Conservation (phyloP, 768 basidiomycete genomes). For the Russula foetens region DNA sequence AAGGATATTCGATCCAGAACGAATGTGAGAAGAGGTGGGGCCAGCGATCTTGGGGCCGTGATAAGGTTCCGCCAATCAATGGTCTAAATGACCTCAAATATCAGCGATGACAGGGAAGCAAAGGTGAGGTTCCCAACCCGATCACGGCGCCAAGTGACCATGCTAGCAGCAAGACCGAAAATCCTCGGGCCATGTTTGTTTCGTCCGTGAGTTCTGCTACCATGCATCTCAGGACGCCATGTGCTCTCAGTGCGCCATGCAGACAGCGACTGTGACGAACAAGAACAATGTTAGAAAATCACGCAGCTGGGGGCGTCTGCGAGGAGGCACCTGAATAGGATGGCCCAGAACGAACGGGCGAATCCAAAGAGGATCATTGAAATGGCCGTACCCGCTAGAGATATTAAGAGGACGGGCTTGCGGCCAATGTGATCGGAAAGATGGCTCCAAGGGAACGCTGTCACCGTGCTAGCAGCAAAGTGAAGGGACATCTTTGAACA, state of each 20-base stretch:
- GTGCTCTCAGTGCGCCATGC: constrained; percentile 31
- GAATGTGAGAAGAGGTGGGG: too few species aligned
- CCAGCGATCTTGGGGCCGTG: too few species aligned
- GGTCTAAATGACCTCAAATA: too few species aligned
- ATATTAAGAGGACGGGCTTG: constrained; percentile 20
- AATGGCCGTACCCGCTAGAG: constrained; percentile 27
- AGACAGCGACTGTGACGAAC: constrained; percentile 9
- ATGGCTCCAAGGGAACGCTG: constrained; percentile 38
- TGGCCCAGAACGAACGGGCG: constrained; percentile 27
- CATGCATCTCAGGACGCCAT: constrained; percentile 25
- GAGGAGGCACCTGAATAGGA: constrained; percentile 5
- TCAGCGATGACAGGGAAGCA: too few species aligned
- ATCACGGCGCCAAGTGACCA: neutral
- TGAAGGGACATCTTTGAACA: constrained; percentile 36
- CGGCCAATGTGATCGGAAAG: constrained; percentile 41
- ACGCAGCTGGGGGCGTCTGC: too few species aligned
- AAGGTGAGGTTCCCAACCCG: neutral
- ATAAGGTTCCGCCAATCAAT: too few species aligned
- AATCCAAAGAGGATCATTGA: constrained; percentile 31
- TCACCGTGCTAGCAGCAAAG: constrained; percentile 37
- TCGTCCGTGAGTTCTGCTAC: constrained; percentile 22
- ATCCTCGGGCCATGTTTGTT: neutral
- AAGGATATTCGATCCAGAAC: too few species aligned
- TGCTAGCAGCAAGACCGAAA: neutral
- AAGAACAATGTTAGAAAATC: too few species aligned